A percentile compares a stretch with the other conserved stretches of the same genome.
Conservation (phyloP, 2,329 filamentous ascomycete genomes). For the Elsinoe perseae region DNA sequence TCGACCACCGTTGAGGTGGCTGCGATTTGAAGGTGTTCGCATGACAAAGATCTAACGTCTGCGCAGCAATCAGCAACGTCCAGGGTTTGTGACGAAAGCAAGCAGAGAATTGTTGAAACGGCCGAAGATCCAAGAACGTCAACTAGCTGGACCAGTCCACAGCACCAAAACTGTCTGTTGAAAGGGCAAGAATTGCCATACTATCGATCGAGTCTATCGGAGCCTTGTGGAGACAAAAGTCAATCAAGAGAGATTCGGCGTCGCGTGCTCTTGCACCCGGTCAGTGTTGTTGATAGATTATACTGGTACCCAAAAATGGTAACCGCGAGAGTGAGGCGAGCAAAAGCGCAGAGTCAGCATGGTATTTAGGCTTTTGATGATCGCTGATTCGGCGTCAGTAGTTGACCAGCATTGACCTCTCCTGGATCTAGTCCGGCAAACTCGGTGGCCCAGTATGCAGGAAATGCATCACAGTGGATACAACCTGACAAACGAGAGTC, state of each 20-base stretch:
- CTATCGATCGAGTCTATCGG: not conserved
- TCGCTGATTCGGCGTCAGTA: not conserved
- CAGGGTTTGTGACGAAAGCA: not conserved
- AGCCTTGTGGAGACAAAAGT: not conserved
- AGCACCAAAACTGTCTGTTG: not conserved
- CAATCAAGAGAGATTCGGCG: not conserved
- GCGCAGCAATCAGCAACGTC: not conserved
- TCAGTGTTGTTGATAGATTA: not conserved
- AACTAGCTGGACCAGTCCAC: slow-evolving; percentile 2
- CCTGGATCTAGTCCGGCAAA: not conserved
- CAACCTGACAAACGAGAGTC: not conserved
- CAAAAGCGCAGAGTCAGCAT: not conserved
- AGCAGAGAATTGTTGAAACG: not conserved
- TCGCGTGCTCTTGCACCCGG: not conserved
- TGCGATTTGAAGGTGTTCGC: slow-evolving; percentile 9
- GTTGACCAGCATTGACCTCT: slow-evolving; percentile 11
- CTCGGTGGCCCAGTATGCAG: not conserved
- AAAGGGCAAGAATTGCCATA: slow-evolving; percentile 1
- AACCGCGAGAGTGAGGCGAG: not conserved
- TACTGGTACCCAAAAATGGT: not conserved
- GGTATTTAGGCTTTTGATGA: not conserved
- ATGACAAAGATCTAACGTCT: not conserved
- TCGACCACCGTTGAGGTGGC: not conserved
- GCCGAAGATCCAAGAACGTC: not conserved
- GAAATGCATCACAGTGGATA: not conserved